Evolutionary conservation across 2,329 filamentous ascomycete species (phyloP).

Genomic region (Verticillium longisporum): DNA sequence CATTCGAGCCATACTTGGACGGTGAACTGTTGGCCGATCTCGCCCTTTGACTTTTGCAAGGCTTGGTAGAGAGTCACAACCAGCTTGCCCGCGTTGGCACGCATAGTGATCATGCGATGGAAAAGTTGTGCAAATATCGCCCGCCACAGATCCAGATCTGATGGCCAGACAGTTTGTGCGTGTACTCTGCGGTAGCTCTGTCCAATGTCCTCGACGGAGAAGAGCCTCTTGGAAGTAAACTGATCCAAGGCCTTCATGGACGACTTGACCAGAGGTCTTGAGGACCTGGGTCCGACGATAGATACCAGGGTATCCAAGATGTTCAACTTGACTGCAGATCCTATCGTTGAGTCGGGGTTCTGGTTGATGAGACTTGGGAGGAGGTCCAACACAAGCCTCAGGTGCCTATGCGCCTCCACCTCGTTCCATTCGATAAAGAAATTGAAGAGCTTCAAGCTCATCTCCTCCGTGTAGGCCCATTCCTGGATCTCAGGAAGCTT

Average conservation of each 20-base stretch:
- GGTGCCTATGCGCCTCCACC: slow-evolving; percentile 56
- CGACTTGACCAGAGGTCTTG: slow-evolving; percentile 61
- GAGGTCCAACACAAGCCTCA: slow-evolving; percentile 56
- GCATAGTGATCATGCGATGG: slow-evolving; percentile 51
- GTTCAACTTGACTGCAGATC: slow-evolving; percentile 30
- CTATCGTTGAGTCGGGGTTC: slow-evolving; percentile 37
- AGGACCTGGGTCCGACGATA: slow-evolving; percentile 52
- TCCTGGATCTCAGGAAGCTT: slow-evolving; percentile 28
- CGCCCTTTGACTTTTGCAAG: slow-evolving; percentile 25
- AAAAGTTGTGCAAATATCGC: slow-evolving; percentile 41
- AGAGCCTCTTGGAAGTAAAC: slow-evolving; percentile 54
- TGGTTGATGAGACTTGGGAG: slow-evolving; percentile 42
- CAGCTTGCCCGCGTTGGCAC: slow-evolving; percentile 54
- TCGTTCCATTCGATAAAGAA: slow-evolving; percentile 64
- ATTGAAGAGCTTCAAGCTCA: slow-evolving; percentile 45
- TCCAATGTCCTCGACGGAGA: slow-evolving; percentile 40
- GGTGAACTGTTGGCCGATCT: slow-evolving; percentile 19
- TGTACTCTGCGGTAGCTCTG: slow-evolving; percentile 30
- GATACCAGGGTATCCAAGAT: slow-evolving; percentile 48
- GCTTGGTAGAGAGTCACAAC: slow-evolving; percentile 49
- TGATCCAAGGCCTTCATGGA: slow-evolving; percentile 61
- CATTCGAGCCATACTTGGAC: slow-evolving; percentile 48
- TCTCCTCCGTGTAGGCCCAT: slow-evolving; percentile 45
- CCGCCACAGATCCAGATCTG: slow-evolving; percentile 36
- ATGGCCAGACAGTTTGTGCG: slow-evolving; percentile 14